These are phyloP conservation scores for Saccharomycopsis amapae DNA, from an alignment of 805 yeast species.

Conservation along the genomic window DNA sequence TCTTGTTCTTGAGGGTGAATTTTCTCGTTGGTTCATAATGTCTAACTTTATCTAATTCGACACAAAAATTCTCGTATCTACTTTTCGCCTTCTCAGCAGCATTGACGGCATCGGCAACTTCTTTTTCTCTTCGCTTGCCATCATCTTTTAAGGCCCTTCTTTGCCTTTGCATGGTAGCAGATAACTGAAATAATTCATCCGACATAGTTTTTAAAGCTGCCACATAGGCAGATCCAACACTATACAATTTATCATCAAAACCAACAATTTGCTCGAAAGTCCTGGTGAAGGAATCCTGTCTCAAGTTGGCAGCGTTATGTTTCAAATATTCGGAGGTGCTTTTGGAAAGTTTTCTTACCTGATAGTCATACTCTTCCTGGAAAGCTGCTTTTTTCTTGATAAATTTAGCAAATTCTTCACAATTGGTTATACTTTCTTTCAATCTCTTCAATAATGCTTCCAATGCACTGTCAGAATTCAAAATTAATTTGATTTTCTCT, in stretches of 20 bases:
- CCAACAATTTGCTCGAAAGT: conserved; percentile 64
- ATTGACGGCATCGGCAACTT: conserved; percentile 71
- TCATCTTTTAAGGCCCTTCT: conserved; percentile 79
- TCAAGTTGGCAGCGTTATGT: conserved; percentile 36
- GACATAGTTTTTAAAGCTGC: conserved; percentile 77
- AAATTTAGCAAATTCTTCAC: conserved; percentile 79
- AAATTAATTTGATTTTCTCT: conserved; percentile 43
- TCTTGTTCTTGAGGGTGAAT: conserved; percentile 71
- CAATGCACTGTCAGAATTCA: conserved; percentile 68
- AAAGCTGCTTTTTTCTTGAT: conserved; percentile 68
- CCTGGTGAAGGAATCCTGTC: conserved; percentile 57
- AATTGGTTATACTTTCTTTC: conserved; percentile 71
- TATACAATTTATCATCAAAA: conserved; percentile 68
- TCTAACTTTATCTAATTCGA: conserved; percentile 77
- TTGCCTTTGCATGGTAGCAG: conserved; percentile 59
- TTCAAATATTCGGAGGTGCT: conserved; percentile 45
- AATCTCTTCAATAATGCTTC: conserved; percentile 65
- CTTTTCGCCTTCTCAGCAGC: conserved; percentile 83
- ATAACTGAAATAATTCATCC: conserved; percentile 71
- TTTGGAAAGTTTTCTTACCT: conserved; percentile 62
- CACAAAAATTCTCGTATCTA: conserved; percentile 72
- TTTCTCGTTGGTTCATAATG: conserved; percentile 78
- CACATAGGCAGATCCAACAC: conserved; percentile 69
- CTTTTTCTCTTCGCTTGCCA: conserved; percentile 74
- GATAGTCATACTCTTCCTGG: conserved; percentile 73